Evolutionary conservation across 163 green algal species (phyloP).

Genomic region (Chlamydomonas reinhardtii): DNA sequence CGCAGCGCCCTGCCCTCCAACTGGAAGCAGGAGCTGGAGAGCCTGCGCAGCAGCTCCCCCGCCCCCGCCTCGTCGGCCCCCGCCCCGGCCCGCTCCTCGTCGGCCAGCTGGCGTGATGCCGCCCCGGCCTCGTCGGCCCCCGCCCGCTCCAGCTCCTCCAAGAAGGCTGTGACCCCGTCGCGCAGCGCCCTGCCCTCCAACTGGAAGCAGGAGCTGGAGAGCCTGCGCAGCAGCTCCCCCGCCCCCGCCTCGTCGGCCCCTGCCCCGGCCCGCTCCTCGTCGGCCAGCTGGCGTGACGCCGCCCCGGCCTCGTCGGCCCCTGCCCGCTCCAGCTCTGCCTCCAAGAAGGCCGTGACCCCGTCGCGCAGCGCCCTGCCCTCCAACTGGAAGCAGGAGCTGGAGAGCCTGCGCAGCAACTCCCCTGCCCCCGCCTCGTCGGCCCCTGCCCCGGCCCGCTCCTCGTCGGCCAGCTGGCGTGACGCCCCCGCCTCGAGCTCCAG

Average conservation of each 20-base stretch:
- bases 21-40: constrained; percentile 55
- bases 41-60: constrained; percentile 1
- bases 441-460: not conserved
- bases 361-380: constrained; percentile 29
- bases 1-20: constrained; percentile 41
- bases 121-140: not conserved
- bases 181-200: constrained; percentile 42
- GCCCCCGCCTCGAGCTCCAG: not conserved
- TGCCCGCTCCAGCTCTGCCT: not conserved
- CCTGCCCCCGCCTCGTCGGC: not conserved
- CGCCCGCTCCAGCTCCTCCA: constrained; percentile 11
- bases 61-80: not conserved
- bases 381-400: constrained; percentile 56
- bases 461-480: not conserved
- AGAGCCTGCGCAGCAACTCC: constrained; percentile 17
- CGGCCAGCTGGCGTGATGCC: constrained; percentile 7
- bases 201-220: constrained; percentile 55
- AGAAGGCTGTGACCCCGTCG: constrained; percentile 31
- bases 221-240: constrained; percentile 8
- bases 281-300: constrained; percentile 20
- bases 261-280: not conserved
- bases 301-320: constrained; percentile 18
- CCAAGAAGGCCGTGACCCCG: constrained; percentile 38
- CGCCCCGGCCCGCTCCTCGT: not conserved
- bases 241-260: not conserved